Percentiles rank a stretch among this genome's conserved stretches.
These are phyloP conservation scores for Phytophthora crassamura DNA, from an alignment of 352 stramenopile genomes.

Conservation along the genomic window DNA sequence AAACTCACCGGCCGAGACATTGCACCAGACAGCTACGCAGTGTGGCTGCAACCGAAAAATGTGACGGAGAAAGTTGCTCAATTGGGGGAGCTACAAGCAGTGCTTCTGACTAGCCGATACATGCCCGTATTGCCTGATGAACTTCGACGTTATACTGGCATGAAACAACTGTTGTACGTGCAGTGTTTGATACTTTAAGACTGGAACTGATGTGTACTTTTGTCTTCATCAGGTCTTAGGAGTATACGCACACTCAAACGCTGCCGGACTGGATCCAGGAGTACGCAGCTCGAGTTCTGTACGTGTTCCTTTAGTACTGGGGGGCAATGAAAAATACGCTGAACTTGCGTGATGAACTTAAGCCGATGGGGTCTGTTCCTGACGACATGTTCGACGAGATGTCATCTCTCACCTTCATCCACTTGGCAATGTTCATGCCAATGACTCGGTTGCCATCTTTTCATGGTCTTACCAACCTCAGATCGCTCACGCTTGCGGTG, in stretches of 20 bases:
- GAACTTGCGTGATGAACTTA: slow-evolving; percentile 18
- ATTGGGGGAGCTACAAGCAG: slow-evolving; percentile 29
- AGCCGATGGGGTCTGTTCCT: slow-evolving; percentile 7
- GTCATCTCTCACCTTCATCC: slow-evolving; percentile 34
- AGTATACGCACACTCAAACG: slow-evolving; percentile 38
- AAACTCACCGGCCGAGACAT: slow-evolving; percentile 37
- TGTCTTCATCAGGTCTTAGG: slow-evolving; percentile 22
- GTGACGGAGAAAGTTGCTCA: slow-evolving; percentile 27
- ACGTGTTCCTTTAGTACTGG: not conserved
- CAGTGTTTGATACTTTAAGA: not conserved
- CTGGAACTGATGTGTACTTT: not conserved
- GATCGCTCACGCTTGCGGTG: slow-evolving; percentile 18
- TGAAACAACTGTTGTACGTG: slow-evolving; percentile 40
- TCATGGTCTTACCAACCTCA: slow-evolving; percentile 28
- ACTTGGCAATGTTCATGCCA: slow-evolving; percentile 14
- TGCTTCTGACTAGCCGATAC: slow-evolving; percentile 36
- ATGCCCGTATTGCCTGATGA: slow-evolving; percentile 31
- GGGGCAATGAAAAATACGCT: not conserved
- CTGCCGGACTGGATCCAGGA: slow-evolving; percentile 39
- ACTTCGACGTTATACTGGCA: slow-evolving; percentile 22
- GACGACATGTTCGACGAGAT: slow-evolving; percentile 38
- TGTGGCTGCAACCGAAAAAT: slow-evolving; percentile 33
- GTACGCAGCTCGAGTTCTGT: slow-evolving; percentile 43
- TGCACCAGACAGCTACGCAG: slow-evolving; percentile 20
- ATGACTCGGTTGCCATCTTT: slow-evolving; percentile 24